phyloP scores from a whole-genome alignment of 164 flowering plant species.

The Magnolia changhungtana region DNA sequence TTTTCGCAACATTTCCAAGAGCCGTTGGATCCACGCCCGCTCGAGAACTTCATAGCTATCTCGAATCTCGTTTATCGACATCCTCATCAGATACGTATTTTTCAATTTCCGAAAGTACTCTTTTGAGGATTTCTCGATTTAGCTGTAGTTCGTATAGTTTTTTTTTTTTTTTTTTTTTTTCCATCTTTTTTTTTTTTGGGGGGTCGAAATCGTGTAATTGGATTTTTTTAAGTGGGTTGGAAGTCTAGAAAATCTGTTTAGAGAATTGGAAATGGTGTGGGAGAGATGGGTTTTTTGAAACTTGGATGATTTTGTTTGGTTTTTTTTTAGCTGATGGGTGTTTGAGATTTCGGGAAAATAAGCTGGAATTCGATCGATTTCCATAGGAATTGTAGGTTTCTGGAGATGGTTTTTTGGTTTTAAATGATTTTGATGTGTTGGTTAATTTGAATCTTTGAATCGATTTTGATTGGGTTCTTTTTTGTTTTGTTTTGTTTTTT shows the following conservation, averaged over 20 bases:
- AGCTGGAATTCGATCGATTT: neutral
- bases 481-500: neutral
- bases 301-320: neutral
- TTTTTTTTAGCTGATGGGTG: neutral
- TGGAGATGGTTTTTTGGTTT: neutral
- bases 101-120: neutral
- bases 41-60: neutral
- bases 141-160: no score
- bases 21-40: neutral
- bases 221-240: no score
- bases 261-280: no score
- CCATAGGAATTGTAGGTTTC: neutral
- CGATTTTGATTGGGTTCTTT: neutral
- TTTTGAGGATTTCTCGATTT: no score
- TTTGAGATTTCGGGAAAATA: neutral
- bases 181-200: no score
- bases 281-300: neutral
- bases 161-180: no score
- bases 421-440: neutral
- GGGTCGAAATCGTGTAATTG: no score
- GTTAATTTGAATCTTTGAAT: neutral
- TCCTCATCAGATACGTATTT: slow-evolving; percentile 1
- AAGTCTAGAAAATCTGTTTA: no score
- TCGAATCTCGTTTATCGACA: neutral
- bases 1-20: neutral